Evolutionary conservation across 1,284 basidiomycete species (phyloP).

Genomic region (Trichosporon sp.): DNA sequence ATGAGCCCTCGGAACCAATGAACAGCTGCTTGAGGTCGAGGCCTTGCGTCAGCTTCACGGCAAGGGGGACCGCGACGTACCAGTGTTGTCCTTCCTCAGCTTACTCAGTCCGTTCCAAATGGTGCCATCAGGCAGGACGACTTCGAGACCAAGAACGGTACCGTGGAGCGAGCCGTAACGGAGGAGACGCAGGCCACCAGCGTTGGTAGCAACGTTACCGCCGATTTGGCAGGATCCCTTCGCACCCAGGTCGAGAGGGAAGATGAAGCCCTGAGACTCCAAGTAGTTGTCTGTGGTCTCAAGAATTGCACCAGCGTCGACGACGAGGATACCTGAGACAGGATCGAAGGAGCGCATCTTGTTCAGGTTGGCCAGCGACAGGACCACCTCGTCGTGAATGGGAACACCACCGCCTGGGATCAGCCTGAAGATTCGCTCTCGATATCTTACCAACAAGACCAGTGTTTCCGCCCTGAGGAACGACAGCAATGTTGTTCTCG

Average conservation of each 20-base stretch:
- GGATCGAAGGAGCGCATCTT: constrained; percentile 87
- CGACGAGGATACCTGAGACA: constrained; percentile 65
- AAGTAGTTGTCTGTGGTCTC: constrained; percentile 84
- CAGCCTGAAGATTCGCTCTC: neutral
- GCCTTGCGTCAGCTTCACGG: constrained; percentile 54
- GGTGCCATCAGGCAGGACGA: constrained; percentile 95
- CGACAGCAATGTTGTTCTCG: constrained; percentile 71
- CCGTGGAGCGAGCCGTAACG: constrained; percentile 96
- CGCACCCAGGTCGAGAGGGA: constrained; percentile 95
- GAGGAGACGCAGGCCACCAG: constrained; percentile 87
- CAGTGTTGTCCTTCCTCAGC: constrained; percentile 96
- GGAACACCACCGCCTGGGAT: constrained; percentile 83
- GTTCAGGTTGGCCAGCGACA: constrained; percentile 78
- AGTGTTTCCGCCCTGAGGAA: constrained; percentile 98
- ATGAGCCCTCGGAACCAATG: constrained; percentile 93
- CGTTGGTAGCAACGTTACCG: constrained; percentile 96
- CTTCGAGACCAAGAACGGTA: constrained; percentile 92
- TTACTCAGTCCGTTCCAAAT: constrained; percentile 74
- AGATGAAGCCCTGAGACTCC: constrained; percentile 84
- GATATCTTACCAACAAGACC: constrained; percentile 67
- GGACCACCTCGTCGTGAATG: constrained; percentile 78
- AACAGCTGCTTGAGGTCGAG: constrained; percentile 98
- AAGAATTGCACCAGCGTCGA: constrained; percentile 89
- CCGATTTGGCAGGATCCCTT: constrained; percentile 99
- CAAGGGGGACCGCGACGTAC: constrained; percentile 50